These are phyloP conservation scores for Scleroderma bovista DNA, from an alignment of 768 basidiomycete genomes.

Conservation along the genomic window DNA sequence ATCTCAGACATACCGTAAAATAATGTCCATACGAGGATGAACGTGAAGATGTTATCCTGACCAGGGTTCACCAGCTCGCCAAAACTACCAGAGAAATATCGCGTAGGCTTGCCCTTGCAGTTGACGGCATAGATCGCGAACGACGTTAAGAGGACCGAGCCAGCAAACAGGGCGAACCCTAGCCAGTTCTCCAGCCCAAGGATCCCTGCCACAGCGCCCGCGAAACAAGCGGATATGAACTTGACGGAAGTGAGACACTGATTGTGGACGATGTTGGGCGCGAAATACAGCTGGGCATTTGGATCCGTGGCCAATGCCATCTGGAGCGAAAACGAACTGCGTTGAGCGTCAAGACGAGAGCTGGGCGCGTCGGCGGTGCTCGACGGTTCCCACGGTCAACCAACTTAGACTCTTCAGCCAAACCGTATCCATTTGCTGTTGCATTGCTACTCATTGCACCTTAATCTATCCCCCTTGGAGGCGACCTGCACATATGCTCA, in stretches of 20 bases:
- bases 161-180: constrained; percentile 76
- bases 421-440: too few species aligned
- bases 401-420: too few species aligned
- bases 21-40: constrained; percentile 89
- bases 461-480: too few species aligned
- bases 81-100: constrained; percentile 58
- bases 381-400: too few species aligned
- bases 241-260: constrained; percentile 59
- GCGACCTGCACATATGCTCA: constrained; percentile 12
- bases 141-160: constrained; percentile 63
- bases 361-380: neutral
- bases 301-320: constrained; percentile 48
- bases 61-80: constrained; percentile 75
- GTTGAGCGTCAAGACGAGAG: too few species aligned
- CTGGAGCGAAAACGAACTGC: too few species aligned
- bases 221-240: constrained; percentile 78
- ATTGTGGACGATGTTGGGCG: constrained; percentile 63
- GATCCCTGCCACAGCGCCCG: constrained; percentile 84
- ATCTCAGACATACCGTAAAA: constrained; percentile 66
- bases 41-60: constrained; percentile 87
- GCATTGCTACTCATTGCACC: too few species aligned
- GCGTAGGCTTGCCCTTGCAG: constrained; percentile 58
- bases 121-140: constrained; percentile 62
- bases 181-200: constrained; percentile 82
- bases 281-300: constrained; percentile 57